Percentiles rank a stretch among this genome's conserved stretches.
phyloP scores from a whole-genome alignment of 1,284 basidiomycete genomes.

The Ganoderma lingzhi region DNA sequence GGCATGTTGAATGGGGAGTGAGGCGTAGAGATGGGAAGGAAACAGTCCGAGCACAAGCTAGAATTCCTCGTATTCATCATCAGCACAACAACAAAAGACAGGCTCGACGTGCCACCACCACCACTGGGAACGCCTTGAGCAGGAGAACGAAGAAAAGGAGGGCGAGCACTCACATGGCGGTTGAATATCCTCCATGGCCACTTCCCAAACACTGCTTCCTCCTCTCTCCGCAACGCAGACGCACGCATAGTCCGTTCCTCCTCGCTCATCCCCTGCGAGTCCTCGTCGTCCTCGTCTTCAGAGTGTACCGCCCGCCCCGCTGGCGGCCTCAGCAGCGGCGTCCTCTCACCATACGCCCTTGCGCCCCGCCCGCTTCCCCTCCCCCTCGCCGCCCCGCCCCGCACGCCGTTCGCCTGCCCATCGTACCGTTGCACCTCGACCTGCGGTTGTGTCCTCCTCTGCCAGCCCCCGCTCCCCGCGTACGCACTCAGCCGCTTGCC shows the following conservation, averaged over 20 bases:
- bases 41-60: constrained; percentile 10
- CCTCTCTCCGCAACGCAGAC: constrained; percentile 42
- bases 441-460: constrained; percentile 16
- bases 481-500: constrained; percentile 59
- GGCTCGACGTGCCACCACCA: constrained; percentile 81
- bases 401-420: constrained; percentile 6
- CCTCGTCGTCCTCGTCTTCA: constrained; percentile 33
- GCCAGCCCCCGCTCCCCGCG: constrained; percentile 37
- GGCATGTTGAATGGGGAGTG: constrained; percentile 9
- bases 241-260: constrained; percentile 42
- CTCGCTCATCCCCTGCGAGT: constrained; percentile 26
- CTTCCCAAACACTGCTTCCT: constrained; percentile 60
- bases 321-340: constrained; percentile 39
- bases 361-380: constrained; percentile 16
- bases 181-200: constrained; percentile 76
- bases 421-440: constrained; percentile 7
- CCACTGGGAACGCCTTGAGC: constrained; percentile 57
- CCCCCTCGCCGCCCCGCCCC: constrained; percentile 7
- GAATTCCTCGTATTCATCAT: constrained; percentile 47
- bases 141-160: constrained; percentile 17
- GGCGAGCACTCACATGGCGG: constrained; percentile 60
- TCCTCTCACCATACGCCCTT: constrained; percentile 41
- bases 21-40: not conserved
- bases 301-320: constrained; percentile 23
- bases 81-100: constrained; percentile 61